Evolutionary conservation across 2,329 filamentous ascomycete genomes (phyloP).

Genomic region (Apiospora pterosperma): DNA sequence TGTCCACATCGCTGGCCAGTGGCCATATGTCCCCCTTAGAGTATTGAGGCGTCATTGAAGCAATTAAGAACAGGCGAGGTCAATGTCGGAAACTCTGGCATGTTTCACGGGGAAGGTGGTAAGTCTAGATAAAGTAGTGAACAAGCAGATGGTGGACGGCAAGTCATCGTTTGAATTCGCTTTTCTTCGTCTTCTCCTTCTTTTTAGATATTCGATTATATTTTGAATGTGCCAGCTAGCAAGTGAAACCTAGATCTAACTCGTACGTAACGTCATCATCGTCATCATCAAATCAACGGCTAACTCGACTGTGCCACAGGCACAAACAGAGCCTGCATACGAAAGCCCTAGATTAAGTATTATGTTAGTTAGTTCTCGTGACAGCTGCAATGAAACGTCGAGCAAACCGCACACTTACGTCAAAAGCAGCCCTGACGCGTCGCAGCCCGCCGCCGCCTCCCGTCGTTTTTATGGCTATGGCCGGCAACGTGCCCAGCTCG

Average conservation of each 20-base stretch:
- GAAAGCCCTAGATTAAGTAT: slow-evolving; percentile 6
- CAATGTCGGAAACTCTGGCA: no score
- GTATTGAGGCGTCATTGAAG: neutral
- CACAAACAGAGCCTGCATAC: slow-evolving; percentile 10
- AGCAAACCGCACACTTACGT: slow-evolving; percentile 13
- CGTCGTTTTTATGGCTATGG: slow-evolving; percentile 9
- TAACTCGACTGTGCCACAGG: neutral
- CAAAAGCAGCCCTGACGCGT: slow-evolving; percentile 18
- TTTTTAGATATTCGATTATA: neutral
- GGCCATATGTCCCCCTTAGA: neutral
- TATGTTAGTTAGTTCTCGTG: neutral
- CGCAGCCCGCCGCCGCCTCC: slow-evolving; percentile 3
- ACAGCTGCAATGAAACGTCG: neutral
- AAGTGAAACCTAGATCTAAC: neutral
- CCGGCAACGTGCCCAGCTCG: slow-evolving; percentile 7
- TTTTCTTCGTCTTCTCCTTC: neutral
- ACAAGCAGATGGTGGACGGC: neutral
- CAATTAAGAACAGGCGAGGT: neutral
- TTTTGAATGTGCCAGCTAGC: neutral
- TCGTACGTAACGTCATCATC: neutral
- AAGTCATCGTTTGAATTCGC: no score
- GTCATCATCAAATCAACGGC: neutral
- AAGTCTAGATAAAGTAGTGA: neutral
- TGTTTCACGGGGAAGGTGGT: no score
- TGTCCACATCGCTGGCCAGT: neutral